Evolutionary conservation across 176 grass and related monocot species (phyloP).

Genomic region (Lolium rigidum): DNA sequence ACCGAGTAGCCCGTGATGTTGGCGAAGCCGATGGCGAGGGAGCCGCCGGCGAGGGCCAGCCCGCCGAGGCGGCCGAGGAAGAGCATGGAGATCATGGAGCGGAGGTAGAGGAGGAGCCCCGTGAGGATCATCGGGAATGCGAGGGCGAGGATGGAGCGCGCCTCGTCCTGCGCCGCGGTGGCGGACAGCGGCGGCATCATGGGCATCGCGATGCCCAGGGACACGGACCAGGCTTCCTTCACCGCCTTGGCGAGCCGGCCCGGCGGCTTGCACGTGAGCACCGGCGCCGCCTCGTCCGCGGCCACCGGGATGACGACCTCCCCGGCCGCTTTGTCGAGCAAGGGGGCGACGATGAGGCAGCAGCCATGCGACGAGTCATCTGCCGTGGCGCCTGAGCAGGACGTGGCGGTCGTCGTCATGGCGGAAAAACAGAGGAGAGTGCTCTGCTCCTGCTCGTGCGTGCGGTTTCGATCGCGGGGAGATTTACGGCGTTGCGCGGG

Average conservation of each 20-base stretch:
- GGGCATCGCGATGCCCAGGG: constrained; percentile 24
- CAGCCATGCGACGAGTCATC: constrained; percentile 19
- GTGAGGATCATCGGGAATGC: constrained; percentile 83
- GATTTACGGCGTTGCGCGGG: constrained; percentile 10
- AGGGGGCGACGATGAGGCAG: constrained; percentile 21
- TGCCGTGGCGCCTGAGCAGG: constrained; percentile 19
- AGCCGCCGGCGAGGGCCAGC: constrained; percentile 76
- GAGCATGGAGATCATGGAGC: constrained; percentile 94
- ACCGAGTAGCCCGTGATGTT: constrained; percentile 91
- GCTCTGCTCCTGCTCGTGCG: constrained; percentile 1
- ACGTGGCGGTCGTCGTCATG: constrained; percentile 38
- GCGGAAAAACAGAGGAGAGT: constrained; percentile 32
- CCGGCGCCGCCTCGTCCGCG: constrained; percentile 28
- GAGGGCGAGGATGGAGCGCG: constrained; percentile 61
- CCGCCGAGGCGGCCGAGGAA: constrained; percentile 77
- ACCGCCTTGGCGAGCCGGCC: constrained; percentile 44
- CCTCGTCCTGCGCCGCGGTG: constrained; percentile 45
- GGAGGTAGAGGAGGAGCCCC: constrained; percentile 76
- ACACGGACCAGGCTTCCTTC: constrained; percentile 44
- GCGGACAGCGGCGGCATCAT: constrained; percentile 39
- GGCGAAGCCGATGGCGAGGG: constrained; percentile 89
- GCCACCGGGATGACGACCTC: constrained; percentile 37
- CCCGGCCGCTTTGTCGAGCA: constrained; percentile 37
- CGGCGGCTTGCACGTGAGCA: constrained; percentile 42
- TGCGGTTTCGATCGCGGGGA: background rate